A percentile compares a stretch with the other conserved stretches of the same genome.
Conservation (phyloP, 1,284 basidiomycete genomes). For the Malassezia yamatoensis region DNA sequence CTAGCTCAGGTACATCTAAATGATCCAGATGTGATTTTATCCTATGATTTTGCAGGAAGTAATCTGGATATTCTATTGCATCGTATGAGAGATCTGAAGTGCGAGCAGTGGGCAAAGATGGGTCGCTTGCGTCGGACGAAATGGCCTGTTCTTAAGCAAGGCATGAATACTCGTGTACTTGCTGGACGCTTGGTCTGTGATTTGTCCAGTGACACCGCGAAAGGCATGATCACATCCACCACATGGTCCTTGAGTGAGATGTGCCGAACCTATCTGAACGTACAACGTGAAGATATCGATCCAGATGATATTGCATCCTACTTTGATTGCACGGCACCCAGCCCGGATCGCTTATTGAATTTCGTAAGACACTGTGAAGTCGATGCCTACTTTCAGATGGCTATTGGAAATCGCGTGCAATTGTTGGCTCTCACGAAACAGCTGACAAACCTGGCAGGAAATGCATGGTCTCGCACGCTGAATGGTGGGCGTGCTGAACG, state of each 20-base stretch:
- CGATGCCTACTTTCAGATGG: slow-evolving; percentile 93
- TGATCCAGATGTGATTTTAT: slow-evolving; percentile 89
- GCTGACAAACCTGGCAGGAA: slow-evolving; percentile 91
- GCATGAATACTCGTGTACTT: slow-evolving; percentile 71
- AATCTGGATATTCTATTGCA: slow-evolving; percentile 82
- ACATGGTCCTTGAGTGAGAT: slow-evolving; percentile 96
- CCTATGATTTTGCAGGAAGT: slow-evolving; percentile 87
- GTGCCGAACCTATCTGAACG: slow-evolving; percentile 71
- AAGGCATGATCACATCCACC: slow-evolving; percentile 61
- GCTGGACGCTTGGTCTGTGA: slow-evolving; percentile 83
- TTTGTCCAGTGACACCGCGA: slow-evolving; percentile 83
- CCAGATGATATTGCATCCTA: slow-evolving; percentile 83
- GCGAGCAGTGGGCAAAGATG: slow-evolving; percentile 82
- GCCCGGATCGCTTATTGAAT: slow-evolving; percentile 68
- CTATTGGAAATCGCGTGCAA: slow-evolving; percentile 80
- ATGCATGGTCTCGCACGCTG: slow-evolving; percentile 62
- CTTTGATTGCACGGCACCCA: slow-evolving; percentile 72
- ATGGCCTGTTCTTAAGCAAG: slow-evolving; percentile 65
- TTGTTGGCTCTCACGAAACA: slow-evolving; percentile 80
- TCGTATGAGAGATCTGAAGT: slow-evolving; percentile 65
- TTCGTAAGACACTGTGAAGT: slow-evolving; percentile 87
- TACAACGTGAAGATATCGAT: slow-evolving; percentile 58
- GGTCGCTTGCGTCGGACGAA: slow-evolving; percentile 78
- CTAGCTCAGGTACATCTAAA: slow-evolving; percentile 72
- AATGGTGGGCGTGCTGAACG: slow-evolving; percentile 77